Evolutionary conservation across 2,329 filamentous ascomycete species (phyloP).

Genomic region (Ophiostoma sp.): DNA sequence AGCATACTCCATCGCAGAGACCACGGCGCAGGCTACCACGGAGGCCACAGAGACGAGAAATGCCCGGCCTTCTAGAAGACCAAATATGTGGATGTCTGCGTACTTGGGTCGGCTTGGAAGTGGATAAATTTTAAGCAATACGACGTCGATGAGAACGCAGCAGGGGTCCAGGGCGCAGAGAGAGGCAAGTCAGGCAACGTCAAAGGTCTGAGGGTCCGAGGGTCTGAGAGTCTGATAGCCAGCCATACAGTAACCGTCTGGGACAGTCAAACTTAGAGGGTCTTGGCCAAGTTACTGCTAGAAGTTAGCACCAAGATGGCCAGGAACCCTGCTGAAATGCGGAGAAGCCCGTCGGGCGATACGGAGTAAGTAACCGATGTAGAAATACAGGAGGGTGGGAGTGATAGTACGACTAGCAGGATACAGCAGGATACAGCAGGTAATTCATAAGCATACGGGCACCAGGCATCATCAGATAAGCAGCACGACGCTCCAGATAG

Average conservation of each 20-base stretch:
- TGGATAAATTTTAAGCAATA: constrained; percentile 9
- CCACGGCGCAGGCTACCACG: not conserved
- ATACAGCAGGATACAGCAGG: not conserved
- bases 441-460: too few species aligned
- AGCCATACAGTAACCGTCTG: too few species aligned
- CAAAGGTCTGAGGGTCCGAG: too few species aligned
- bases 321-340: constrained; percentile 14
- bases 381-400: not conserved
- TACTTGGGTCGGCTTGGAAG: constrained; percentile 7
- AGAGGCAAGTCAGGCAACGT: not conserved
- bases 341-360: constrained; percentile 17
- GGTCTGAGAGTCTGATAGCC: not conserved
- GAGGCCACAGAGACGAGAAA: constrained; percentile 7
- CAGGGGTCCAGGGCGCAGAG: not conserved
- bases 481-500: too few species aligned
- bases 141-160: constrained; percentile 5
- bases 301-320: not conserved
- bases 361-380: not conserved
- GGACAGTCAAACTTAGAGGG: not conserved
- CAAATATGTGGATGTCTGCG: not conserved
- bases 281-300: constrained; percentile 14
- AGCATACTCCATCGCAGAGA: not conserved
- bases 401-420: not conserved
- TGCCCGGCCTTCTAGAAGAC: constrained; percentile 9
- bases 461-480: too few species aligned